phyloP scores from a whole-genome alignment of 768 basidiomycete species.

The Serendipita indica region DNA sequence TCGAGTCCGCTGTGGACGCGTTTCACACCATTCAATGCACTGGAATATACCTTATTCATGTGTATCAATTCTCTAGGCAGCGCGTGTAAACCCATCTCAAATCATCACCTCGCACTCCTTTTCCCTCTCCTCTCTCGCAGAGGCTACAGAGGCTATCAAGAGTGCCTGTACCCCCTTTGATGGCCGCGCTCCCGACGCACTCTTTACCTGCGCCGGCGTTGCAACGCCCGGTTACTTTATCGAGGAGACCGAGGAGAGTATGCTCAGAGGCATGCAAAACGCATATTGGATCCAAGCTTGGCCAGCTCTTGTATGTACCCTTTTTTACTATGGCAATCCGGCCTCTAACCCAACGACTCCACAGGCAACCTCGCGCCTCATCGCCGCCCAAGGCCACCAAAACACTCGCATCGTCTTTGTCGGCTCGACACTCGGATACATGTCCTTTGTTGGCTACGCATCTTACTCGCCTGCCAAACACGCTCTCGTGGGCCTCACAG shows the following conservation, averaged over 20 bases:
- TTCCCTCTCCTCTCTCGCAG: constrained; percentile 37
- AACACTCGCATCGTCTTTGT: constrained; percentile 68
- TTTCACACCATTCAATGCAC: not conserved
- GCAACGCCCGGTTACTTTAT: constrained; percentile 59
- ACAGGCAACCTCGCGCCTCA: constrained; percentile 50
- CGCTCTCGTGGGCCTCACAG: constrained; percentile 72
- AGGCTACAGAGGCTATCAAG: constrained; percentile 46
- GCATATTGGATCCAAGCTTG: constrained; percentile 44
- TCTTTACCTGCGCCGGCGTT: constrained; percentile 69
- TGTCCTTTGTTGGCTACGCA: constrained; percentile 63
- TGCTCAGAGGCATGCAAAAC: constrained; percentile 42
- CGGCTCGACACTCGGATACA: constrained; percentile 57
- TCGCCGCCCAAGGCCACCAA: constrained; percentile 39
- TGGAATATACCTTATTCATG: not conserved
- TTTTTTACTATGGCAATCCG: too few species aligned
- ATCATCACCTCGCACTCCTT: constrained; percentile 51
- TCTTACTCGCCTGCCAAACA: constrained; percentile 76
- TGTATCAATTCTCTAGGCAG: constrained; percentile 26
- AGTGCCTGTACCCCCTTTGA: constrained; percentile 39
- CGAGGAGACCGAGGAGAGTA: constrained; percentile 45
- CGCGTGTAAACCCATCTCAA: constrained; percentile 42
- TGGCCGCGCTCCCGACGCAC: constrained; percentile 52
- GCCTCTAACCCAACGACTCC: not conserved
- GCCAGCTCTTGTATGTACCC: constrained; percentile 33
- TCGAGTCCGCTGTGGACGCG: too few species aligned